Percentiles rank a stretch among this genome's conserved stretches.
These are phyloP conservation scores for Pseudogymnoascus sp. DNA, from an alignment of 2,329 filamentous ascomycete genomes.

Conservation along the genomic window DNA sequence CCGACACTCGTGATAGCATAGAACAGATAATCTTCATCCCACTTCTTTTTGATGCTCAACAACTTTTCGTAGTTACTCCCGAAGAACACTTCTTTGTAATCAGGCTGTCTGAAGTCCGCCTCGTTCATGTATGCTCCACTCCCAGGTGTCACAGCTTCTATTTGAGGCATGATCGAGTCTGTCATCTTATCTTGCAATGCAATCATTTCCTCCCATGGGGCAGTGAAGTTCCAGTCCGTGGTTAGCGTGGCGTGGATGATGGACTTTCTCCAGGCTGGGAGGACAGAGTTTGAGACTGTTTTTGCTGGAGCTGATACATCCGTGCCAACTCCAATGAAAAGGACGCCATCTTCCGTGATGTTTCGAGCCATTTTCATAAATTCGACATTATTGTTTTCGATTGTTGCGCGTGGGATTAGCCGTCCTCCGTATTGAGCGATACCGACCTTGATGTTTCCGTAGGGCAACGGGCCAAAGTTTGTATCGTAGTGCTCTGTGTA, in stretches of 20 bases:
- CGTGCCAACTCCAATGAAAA: conserved; percentile 28
- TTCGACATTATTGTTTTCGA: conserved; percentile 23
- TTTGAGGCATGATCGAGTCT: conserved; percentile 26
- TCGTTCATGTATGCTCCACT: conserved; percentile 45
- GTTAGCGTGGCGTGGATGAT: conserved; percentile 29
- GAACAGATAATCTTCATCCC: conserved; percentile 40
- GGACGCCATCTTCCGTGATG: conserved; percentile 29
- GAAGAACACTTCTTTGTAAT: conserved; percentile 40
- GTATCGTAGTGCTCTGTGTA: conserved; percentile 28
- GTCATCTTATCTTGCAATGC: conserved; percentile 27
- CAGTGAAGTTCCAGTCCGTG: conserved; percentile 30
- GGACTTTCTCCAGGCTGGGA: conserved; percentile 35
- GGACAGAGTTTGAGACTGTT: conserved; percentile 31
- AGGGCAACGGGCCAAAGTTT: conserved; percentile 26
- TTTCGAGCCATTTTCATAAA: conserved; percentile 25
- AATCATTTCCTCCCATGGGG: conserved; percentile 25
- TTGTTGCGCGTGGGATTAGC: conserved; percentile 33
- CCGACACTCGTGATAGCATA: conserved; percentile 44
- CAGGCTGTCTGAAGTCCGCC: conserved; percentile 38
- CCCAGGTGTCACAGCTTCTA: conserved; percentile 35
- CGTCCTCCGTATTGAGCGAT: conserved; percentile 36
- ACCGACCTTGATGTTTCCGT: conserved; percentile 21
- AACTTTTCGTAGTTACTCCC: conserved; percentile 39
- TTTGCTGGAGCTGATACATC: conserved; percentile 24
- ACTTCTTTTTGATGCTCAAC: conserved; percentile 41